phyloP scores from a whole-genome alignment of 2,329 filamentous ascomycete species.

The Stemphylium vesicarium region DNA sequence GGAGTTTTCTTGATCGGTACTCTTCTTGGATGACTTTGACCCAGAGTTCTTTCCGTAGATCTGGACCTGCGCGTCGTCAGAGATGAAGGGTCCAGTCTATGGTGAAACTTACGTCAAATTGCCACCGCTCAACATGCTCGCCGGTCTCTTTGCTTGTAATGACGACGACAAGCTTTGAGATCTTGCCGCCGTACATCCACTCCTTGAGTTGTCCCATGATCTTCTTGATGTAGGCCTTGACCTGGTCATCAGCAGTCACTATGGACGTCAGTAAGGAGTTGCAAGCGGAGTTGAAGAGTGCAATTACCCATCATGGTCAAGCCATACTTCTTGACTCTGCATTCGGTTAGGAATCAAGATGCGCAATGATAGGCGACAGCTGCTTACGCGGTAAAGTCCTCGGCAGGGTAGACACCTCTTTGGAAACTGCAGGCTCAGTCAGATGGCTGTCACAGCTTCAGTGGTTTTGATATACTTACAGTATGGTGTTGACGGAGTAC shows the following conservation, averaged over 20 bases:
- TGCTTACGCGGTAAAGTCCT: constrained; percentile 89
- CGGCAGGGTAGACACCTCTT: constrained; percentile 81
- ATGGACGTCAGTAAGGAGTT: constrained; percentile 24
- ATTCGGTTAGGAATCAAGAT: constrained; percentile 18
- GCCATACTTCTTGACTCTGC: constrained; percentile 95
- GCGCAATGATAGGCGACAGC: neutral
- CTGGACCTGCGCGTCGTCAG: constrained; percentile 58
- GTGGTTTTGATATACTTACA: constrained; percentile 61
- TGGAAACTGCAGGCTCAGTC: constrained; percentile 71
- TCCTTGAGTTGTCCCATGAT: constrained; percentile 98
- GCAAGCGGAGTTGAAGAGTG: neutral
- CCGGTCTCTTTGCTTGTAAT: constrained; percentile 97
- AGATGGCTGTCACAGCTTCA: neutral
- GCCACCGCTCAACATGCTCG: constrained; percentile 95
- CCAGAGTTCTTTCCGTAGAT: constrained; percentile 61
- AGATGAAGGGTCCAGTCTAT: constrained; percentile 39
- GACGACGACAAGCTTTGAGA: constrained; percentile 94
- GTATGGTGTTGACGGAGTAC: constrained; percentile 96
- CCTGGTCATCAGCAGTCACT: constrained; percentile 96
- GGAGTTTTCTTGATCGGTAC: constrained; percentile 74
- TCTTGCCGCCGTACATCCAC: constrained; percentile 97
- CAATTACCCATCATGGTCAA: constrained; percentile 88
- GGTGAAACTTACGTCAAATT: constrained; percentile 76
- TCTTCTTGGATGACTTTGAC: constrained; percentile 56
- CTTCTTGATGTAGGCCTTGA: constrained; percentile 98